A percentile compares a stretch with the other conserved stretches of the same genome.
phyloP scores from a whole-genome alignment of 371 early-diverging fungal species.

The Funneliformis caledonium region DNA sequence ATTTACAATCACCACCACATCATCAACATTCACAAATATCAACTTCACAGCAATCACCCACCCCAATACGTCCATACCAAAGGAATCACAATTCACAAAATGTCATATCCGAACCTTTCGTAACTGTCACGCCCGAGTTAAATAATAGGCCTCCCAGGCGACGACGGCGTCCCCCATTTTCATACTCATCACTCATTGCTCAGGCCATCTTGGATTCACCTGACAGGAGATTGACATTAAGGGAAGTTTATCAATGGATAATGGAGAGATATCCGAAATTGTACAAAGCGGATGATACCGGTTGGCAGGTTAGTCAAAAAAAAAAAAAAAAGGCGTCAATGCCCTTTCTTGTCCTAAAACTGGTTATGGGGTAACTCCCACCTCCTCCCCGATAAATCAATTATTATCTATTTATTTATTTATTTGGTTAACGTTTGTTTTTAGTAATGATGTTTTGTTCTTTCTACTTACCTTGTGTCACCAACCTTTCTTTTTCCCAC shows the following conservation, averaged over 20 bases:
- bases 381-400: not conserved
- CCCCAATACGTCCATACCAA: slow-evolving; percentile 15
- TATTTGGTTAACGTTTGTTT: slow-evolving; percentile 1
- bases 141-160: slow-evolving; percentile 37
- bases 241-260: slow-evolving; percentile 94
- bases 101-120: slow-evolving; percentile 37
- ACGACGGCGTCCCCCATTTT: slow-evolving; percentile 71
- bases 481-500: not conserved
- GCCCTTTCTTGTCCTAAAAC: not conserved
- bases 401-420: not conserved
- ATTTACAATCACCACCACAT: not conserved
- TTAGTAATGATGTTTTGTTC: slow-evolving; percentile 1
- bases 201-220: slow-evolving; percentile 84
- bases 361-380: not conserved
- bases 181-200: slow-evolving; percentile 92
- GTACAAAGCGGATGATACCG: slow-evolving; percentile 41
- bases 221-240: slow-evolving; percentile 80
- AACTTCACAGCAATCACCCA: not conserved
- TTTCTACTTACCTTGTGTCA: not conserved
- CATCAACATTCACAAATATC: slow-evolving; percentile 14
- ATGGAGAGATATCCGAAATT: slow-evolving; percentile 77
- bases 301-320: slow-evolving; percentile 38
- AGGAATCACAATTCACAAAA: slow-evolving; percentile 33
- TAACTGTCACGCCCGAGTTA: slow-evolving; percentile 37
- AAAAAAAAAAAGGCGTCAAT: not conserved